Base-by-base conservation (phyloP, 1,284 basidiomycete genomes). In the Clitocybe nebularis region DNA sequence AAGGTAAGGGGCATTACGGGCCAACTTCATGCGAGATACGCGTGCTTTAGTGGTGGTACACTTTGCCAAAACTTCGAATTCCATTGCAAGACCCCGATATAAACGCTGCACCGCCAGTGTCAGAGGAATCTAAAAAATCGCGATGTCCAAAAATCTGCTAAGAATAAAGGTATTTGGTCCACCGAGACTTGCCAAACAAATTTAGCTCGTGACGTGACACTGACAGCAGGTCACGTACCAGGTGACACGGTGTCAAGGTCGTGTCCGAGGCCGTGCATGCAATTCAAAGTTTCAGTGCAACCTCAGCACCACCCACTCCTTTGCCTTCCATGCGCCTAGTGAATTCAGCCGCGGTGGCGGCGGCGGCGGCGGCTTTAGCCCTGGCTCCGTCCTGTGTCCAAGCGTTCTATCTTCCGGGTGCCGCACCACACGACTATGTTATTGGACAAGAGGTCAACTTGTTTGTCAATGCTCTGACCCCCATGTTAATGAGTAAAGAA, bases 401-500 rank as follows among this genome's bases (percentile, higher is more conserved):
- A 26, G 68, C 69, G 0, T 77, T 77, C 51, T 77, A 77, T 52
- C 66, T 77, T 40, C 74, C 74, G 25, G 74, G 74, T 14, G 78
- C 89, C 29, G 90, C 92, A 10, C 92, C 91, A 1, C 81, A 77
- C 57, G 82, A 90, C 64, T 94, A 90, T 62, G 60, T 61, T 11
- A 49, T 61, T 41, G 83, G 82, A 40, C 89, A 93, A 48, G 65
- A 69, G 46, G 88, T 93, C 35, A 78, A 85, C 45, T 72, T 93
- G 23, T 83, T 81, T 57, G 88, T 93, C 56, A 94, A 94, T 62
- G 84, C 89, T 1, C 71, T 94, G 46, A 92, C 90, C 20, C 91
- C 91, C 3, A 91, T 89, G 79, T 71, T 92, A 28, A 69, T 77
- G 13, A 74, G 76, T 28, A 72, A 61, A 36, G 78, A 83, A 54